Base-by-base conservation (phyloP, 345 rosid genomes). In the Nephelium lappaceum region DNA sequence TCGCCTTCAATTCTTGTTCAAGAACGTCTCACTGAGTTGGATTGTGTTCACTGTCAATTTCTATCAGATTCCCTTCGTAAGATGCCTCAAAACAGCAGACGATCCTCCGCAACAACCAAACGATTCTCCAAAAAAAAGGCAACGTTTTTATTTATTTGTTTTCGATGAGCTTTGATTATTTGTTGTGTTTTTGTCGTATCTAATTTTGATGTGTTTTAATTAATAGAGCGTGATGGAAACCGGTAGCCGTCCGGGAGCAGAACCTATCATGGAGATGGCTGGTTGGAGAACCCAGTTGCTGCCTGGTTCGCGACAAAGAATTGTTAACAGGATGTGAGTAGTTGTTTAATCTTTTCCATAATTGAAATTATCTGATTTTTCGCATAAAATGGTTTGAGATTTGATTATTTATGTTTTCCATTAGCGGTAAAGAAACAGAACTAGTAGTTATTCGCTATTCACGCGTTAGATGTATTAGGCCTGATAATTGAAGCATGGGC, bases 281-380 rank as follows among this genome's bases (percentile, higher is more conserved):
- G 91, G 91, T 74, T 89, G 98, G 97, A 92, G 88, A 93, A 72
- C 81, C 65, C 89, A 87, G 39, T 69, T 85, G 85, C 85, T 51
- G 21, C 72, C 79, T 18, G 89, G 85, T 4, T 57, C 91, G 3
- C 83, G 98, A 18, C 85, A 75, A 53, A 85, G 79, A 78, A 85
- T 90, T 69, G 81, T 90, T 73, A 55, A 77, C 68, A 90, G 81
- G 84, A 84, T 95, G 97, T 90, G 79, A 83, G 72, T 75, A n/a
- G 23, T 58, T 12, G 12, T 65, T 12, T 27, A 0, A 27, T 62
- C 6, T n/a, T 25, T 27, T 27, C 31, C 31, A 27, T 27, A 27
- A 27, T 27, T 27, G 31, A 27, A 27, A 27, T 27, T 27, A 2
- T 27, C 31, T 27, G 2, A 0, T 27, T 27, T 27, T 27, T 27